These are phyloP conservation scores for Ballota nigra DNA, from an alignment of 257 asterid species.

Conservation along the genomic window DNA sequence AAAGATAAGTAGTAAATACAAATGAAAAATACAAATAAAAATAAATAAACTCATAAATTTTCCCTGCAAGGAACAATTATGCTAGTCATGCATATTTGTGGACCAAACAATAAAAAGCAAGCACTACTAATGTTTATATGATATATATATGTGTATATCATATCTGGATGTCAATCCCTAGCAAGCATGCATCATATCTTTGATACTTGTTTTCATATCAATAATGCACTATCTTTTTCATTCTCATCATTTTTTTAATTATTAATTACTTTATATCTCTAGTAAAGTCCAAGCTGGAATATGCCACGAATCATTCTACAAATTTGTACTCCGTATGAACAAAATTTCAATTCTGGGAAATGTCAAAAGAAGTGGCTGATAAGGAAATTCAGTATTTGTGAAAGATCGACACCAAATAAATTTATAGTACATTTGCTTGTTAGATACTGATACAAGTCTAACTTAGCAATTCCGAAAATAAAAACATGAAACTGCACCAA, in stretches of 20 bases:
- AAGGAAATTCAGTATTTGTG: not conserved
- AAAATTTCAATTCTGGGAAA: not conserved
- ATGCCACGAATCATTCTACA: constrained; percentile 8
- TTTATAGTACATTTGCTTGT: not conserved
- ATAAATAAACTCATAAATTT: no score
- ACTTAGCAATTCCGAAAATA: no score
- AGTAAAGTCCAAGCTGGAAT: constrained; percentile 7
- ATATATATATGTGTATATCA: not conserved
- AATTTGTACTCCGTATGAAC: not conserved
- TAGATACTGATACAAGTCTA: no score
- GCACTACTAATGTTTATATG: not conserved
- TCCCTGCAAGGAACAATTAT: no score
- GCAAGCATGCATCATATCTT: constrained; percentile 13
- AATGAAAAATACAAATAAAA: no score
- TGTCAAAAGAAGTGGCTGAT: constrained; percentile 29
- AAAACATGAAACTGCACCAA: no score
- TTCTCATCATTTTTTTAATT: not conserved
- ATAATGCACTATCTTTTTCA: not conserved
- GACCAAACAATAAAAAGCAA: constrained; percentile 1
- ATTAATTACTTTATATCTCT: not conserved
- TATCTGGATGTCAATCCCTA: not conserved
- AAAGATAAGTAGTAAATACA: no score
- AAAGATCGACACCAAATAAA: not conserved
- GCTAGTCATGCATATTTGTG: not conserved
- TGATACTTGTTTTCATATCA: constrained; percentile 19